A percentile compares a stretch with the other conserved stretches of the same genome.
These are phyloP conservation scores for Cercophora sp. DNA, from an alignment of 495 filamentous ascomycete genomes.

Conservation along the genomic window DNA sequence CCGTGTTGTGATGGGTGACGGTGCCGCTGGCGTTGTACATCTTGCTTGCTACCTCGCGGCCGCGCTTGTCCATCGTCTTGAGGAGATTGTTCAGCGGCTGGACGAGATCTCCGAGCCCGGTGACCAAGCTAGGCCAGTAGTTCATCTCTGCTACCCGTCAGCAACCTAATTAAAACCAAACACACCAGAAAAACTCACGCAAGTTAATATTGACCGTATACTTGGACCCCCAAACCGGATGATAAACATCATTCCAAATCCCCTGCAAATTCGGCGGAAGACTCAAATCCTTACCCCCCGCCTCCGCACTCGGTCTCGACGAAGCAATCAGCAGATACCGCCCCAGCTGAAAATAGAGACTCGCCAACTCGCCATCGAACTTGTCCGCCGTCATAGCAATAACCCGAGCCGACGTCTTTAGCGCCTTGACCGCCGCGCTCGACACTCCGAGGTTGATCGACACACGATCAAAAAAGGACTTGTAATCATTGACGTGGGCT, in stretches of 20 bases:
- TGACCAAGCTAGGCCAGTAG: slow-evolving; percentile 7
- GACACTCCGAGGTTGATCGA: not conserved
- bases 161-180: not conserved
- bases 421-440: not conserved
- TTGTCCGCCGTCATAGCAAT: not conserved
- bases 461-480: not conserved
- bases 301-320: not conserved
- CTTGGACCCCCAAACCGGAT: slow-evolving; percentile 7
- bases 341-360: not conserved
- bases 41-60: not conserved
- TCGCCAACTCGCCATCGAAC: not conserved
- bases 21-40: slow-evolving; percentile 9
- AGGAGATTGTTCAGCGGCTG: slow-evolving; percentile 5
- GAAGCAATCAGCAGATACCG: slow-evolving; percentile 1
- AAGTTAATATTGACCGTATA: slow-evolving; percentile 8
- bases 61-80: slow-evolving; percentile 1
- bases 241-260: slow-evolving; percentile 3
- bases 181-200: not conserved
- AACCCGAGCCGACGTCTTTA: slow-evolving; percentile 1
- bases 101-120: slow-evolving; percentile 1
- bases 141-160: slow-evolving; percentile 6
- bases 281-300: not conserved
- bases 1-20: slow-evolving; percentile 11
- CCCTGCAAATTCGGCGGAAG: slow-evolving; percentile 8
- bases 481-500: not conserved